Evolutionary conservation across 805 yeast species (phyloP).

Genomic region (Sungouiella thailandica): DNA sequence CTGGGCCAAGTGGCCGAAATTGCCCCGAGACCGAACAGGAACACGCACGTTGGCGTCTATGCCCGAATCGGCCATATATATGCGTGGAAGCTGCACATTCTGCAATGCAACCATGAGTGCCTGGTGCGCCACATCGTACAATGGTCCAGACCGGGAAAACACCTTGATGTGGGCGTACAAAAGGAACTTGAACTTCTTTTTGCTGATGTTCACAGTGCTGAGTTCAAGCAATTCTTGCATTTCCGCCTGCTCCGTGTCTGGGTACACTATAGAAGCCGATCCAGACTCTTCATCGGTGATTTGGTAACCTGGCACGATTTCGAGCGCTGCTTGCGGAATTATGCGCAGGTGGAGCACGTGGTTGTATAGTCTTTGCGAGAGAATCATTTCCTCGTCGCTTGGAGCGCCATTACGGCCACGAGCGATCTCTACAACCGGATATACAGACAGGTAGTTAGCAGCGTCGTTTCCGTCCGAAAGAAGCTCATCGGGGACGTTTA

Average conservation of each 20-base stretch:
- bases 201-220: conserved; percentile 15
- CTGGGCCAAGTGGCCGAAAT: conserved; percentile 44
- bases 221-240: conserved; percentile 19
- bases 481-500: conserved; percentile 29
- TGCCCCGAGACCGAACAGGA: conserved; percentile 49
- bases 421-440: conserved; percentile 71
- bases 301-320: conserved; percentile 13
- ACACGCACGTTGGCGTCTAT: conserved; percentile 47
- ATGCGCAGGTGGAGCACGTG: conserved; percentile 53
- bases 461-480: conserved; percentile 14
- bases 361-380: conserved; percentile 63
- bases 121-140: conserved; percentile 71
- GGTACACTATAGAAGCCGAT: conserved; percentile 36
- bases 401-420: conserved; percentile 79
- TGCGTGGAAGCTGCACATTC: conserved; percentile 58
- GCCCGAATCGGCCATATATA: conserved; percentile 55
- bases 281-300: conserved; percentile 13
- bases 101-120: conserved; percentile 60
- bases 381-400: conserved; percentile 76
- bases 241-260: conserved; percentile 45
- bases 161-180: conserved; percentile 72
- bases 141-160: conserved; percentile 76
- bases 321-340: conserved; percentile 26
- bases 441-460: conserved; percentile 37
- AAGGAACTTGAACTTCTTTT: conserved; percentile 36